Base-by-base conservation (phyloP, 2,329 filamentous ascomycete genomes). In the Alternaria brassicae region DNA sequence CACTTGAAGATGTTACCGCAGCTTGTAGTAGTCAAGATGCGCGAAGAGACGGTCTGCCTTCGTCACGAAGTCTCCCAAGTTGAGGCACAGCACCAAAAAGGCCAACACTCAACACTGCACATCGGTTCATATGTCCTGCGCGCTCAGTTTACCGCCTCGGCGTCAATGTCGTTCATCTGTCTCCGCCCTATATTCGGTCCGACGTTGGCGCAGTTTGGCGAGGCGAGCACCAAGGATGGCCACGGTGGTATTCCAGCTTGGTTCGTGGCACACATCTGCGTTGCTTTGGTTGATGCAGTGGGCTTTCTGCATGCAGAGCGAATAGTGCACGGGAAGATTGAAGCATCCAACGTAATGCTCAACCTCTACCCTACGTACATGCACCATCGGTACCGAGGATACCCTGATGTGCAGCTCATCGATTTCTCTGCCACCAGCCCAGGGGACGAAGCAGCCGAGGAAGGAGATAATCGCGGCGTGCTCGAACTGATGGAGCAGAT, bases 201-300 rank as follows among this genome's bases (percentile, higher is more conserved):
- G 3, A 65, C 52, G 5, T n/a, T 69, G 21, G 15, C 25, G 39
- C 44, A 58, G 21, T 60, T 65, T 17, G 52, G 64, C 19, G 28
- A 53, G 13, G 27, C 34, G 12, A 48, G 48, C 32, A 30, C 6
- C 10, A 32, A 10, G 1, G 7, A 36, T 25, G 27, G 12, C 25
- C 32, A 19, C 2, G 40, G 30, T 3, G 27, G 47, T 0, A 40
- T 68, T 3, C 59, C 60, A 6, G 36, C 41, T 5, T 70, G 58
- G 48, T 54, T 65, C 5, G 41, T 68, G 6, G 62, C 53, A 54
- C 67, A 68, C 23, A 53, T 66, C 21, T 58, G 60, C 30, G 4
- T 66, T 3, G 48, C 40, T 3, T 17, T 70, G 23, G 7, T 70
- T 6, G 44, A 60, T 27, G 55, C 58, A 1, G 23, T 65, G 8